These are phyloP conservation scores for Phaeotremella fagi DNA, from an alignment of 768 basidiomycete genomes.

Conservation along the genomic window DNA sequence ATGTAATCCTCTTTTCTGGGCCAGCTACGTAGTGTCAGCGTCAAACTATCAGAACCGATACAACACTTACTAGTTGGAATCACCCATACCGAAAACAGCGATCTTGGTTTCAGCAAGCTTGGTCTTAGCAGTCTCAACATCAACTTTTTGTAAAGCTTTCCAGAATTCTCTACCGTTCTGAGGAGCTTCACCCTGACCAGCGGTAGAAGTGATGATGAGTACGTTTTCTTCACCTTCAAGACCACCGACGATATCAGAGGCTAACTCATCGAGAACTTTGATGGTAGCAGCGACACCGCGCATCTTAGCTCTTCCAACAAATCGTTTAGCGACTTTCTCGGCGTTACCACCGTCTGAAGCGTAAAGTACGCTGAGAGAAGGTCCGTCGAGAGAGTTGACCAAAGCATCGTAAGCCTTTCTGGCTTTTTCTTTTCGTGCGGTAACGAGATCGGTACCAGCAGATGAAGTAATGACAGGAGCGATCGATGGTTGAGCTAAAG, in stretches of 20 bases:
- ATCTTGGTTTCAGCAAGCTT: constrained; percentile 62
- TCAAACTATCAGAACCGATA: background rate
- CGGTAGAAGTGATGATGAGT: constrained; percentile 81
- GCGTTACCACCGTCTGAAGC: constrained; percentile 92
- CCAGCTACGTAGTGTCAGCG: constrained; percentile 54
- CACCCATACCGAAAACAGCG: constrained; percentile 90
- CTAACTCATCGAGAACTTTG: constrained; percentile 73
- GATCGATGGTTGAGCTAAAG: constrained; percentile 67
- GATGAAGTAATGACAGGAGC: constrained; percentile 77
- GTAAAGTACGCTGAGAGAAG: constrained; percentile 82
- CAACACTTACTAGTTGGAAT: constrained; percentile 69
- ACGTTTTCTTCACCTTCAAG: constrained; percentile 71
- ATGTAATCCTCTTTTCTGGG: constrained; percentile 93
- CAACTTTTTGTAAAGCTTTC: constrained; percentile 61
- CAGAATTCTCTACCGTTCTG: constrained; percentile 89
- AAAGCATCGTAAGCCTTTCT: constrained; percentile 79
- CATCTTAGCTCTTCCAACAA: constrained; percentile 73
- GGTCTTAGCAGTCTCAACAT: constrained; percentile 54
- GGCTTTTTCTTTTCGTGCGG: constrained; percentile 74
- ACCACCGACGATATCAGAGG: constrained; percentile 56
- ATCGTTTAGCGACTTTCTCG: constrained; percentile 91
- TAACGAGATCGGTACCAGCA: constrained; percentile 75
- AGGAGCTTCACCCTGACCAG: constrained; percentile 95
- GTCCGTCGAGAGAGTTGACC: constrained; percentile 76
- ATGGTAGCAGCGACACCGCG: constrained; percentile 74